Percentiles rank a stretch among this genome's conserved stretches.
phyloP scores from a whole-genome alignment of 2,329 filamentous ascomycete genomes.

The Bertia moriformis region DNA sequence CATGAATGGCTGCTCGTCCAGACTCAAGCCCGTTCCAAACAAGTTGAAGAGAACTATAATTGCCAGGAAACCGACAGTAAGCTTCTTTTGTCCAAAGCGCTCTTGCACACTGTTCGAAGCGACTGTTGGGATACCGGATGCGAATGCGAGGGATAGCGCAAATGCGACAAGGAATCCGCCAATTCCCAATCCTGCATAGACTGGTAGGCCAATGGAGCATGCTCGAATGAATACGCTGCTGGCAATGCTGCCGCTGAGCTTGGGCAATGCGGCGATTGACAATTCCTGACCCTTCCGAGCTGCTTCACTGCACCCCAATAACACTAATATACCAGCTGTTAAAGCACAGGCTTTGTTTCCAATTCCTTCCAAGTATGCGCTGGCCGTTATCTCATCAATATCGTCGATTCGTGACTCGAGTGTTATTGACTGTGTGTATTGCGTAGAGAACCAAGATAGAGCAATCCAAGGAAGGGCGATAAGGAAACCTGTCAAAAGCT shows the following conservation, averaged over 20 bases:
- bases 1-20: conserved; percentile 19
- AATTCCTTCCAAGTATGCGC: background rate
- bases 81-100: background rate
- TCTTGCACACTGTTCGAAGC: background rate
- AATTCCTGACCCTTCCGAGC: background rate
- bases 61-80: background rate
- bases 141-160: conserved; percentile 27
- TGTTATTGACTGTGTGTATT: conserved; percentile 7
- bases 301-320: background rate
- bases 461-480: conserved; percentile 17
- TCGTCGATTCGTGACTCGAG: background rate
- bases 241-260: background rate
- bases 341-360: background rate
- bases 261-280: background rate
- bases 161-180: conserved; percentile 36
- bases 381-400: background rate
- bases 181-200: conserved; percentile 37
- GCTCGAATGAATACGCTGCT: conserved; percentile 6
- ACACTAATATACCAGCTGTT: background rate
- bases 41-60: background rate
- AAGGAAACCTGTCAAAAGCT: conserved; percentile 31
- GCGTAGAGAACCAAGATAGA: conserved; percentile 17
- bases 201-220: conserved; percentile 30
- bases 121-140: conserved; percentile 16
- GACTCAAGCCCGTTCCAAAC: conserved; percentile 5